These are phyloP conservation scores for Microcyclosporella mali DNA, from an alignment of 2,329 filamentous ascomycete genomes.

Conservation along the genomic window DNA sequence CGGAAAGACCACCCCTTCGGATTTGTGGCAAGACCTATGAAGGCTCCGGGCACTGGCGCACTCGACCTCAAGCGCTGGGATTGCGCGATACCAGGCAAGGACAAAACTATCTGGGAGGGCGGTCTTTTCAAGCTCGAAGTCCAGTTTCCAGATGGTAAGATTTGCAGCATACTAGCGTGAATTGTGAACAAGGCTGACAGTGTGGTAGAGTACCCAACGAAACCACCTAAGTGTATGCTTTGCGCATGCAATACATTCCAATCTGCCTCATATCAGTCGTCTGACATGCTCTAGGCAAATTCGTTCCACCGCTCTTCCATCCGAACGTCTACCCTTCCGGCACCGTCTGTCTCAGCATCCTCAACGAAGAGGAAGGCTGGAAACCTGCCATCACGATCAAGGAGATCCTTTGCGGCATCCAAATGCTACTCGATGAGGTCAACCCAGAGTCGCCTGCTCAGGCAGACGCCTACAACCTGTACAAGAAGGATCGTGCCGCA, in stretches of 20 bases:
- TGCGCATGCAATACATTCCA: not conserved
- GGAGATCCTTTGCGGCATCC: conserved; percentile 91
- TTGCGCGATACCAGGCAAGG: conserved; percentile 90
- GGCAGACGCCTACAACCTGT: conserved; percentile 94
- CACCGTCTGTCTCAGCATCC: conserved; percentile 91
- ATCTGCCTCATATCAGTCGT: conserved; percentile 5
- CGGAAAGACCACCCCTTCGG: conserved; percentile 94
- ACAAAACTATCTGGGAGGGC: conserved; percentile 97
- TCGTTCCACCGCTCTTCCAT: conserved; percentile 90
- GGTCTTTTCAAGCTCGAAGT: conserved; percentile 93
- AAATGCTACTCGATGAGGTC: conserved; percentile 90
- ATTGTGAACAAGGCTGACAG: conserved; percentile 7
- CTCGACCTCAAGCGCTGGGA: conserved; percentile 95
- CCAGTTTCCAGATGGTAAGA: conserved; percentile 82
- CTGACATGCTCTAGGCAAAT: conserved; percentile 65
- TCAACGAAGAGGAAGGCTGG: conserved; percentile 98
- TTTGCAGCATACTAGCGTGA: not conserved
- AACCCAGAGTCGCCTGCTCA: conserved; percentile 96
- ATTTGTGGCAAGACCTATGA: conserved; percentile 85
- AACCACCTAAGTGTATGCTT: conserved; percentile 89
- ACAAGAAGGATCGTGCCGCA: conserved; percentile 78
- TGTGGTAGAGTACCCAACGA: conserved; percentile 83
- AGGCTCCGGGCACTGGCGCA: conserved; percentile 64
- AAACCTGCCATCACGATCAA: conserved; percentile 98
- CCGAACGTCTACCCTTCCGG: conserved; percentile 98